Conservation (phyloP, 2,329 filamentous ascomycete species). For the Alternaria alternata region DNA sequence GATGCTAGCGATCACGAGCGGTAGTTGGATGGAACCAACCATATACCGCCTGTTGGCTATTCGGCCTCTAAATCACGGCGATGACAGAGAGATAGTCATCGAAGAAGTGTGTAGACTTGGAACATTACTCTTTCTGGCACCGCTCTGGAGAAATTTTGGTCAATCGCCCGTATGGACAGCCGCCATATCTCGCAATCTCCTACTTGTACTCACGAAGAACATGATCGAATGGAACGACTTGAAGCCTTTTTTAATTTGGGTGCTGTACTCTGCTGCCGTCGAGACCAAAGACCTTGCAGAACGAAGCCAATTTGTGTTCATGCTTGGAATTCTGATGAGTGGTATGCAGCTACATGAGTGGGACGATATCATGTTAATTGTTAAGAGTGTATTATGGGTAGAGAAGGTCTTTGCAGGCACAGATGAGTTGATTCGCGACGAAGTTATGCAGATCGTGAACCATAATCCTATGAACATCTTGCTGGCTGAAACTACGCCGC, state of each 20-base stretch:
- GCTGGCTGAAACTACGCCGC: constrained; percentile 7
- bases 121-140: constrained; percentile 38
- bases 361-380: constrained; percentile 33
- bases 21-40: constrained; percentile 42
- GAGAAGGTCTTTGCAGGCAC: constrained; percentile 36
- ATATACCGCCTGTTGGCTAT: constrained; percentile 37
- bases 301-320: constrained; percentile 37
- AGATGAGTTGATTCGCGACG: constrained; percentile 34
- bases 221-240: constrained; percentile 40
- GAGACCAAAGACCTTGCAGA: constrained; percentile 35
- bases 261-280: constrained; percentile 37
- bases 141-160: constrained; percentile 38
- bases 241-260: constrained; percentile 38
- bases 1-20: constrained; percentile 32
- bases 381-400: constrained; percentile 43
- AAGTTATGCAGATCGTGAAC: constrained; percentile 35
- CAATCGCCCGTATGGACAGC: constrained; percentile 37
- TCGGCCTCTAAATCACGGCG: constrained; percentile 28
- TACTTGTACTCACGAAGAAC: constrained; percentile 28
- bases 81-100: constrained; percentile 25
- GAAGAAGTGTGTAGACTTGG: constrained; percentile 44
- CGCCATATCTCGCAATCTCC: constrained; percentile 31
- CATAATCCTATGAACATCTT: constrained; percentile 13
- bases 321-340: constrained; percentile 37
- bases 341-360: constrained; percentile 31